Evolutionary conservation across 2,329 filamentous ascomycete species (phyloP).

Genomic region (Monilinia aucupariae): DNA sequence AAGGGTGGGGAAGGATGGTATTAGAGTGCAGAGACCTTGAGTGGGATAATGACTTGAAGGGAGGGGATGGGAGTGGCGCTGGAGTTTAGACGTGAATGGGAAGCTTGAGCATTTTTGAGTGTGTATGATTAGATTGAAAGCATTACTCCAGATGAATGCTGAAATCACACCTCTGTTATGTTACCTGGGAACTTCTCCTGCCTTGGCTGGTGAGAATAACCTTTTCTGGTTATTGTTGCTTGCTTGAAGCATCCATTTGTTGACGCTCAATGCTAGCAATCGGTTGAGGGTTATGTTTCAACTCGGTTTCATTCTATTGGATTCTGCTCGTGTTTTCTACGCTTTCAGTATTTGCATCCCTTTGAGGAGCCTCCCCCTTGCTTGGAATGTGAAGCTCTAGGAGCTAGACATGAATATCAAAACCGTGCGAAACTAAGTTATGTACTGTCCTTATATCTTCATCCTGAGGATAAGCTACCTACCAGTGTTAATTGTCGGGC

Average conservation of each 20-base stretch:
- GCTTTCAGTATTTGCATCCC: background rate
- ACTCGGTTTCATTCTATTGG: background rate
- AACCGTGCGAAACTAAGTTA: background rate
- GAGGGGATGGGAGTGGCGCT: background rate
- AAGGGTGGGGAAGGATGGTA: conserved; percentile 31
- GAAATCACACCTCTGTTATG: background rate
- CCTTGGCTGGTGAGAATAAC: background rate
- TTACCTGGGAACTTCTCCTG: background rate
- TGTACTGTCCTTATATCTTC: background rate
- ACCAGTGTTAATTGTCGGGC: background rate
- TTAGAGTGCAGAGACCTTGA: conserved; percentile 32
- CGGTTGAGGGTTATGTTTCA: background rate
- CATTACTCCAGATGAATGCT: conserved; percentile 3
- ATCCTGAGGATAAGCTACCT: background rate
- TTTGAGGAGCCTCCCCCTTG: no score
- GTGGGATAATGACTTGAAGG: conserved; percentile 20
- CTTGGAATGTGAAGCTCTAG: background rate
- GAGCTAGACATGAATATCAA: background rate
- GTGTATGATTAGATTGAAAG: conserved; percentile 29
- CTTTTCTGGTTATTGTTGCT: background rate
- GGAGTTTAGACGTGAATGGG: conserved; percentile 10
- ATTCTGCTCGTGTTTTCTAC: background rate
- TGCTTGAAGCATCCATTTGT: background rate
- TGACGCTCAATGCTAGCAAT: background rate
- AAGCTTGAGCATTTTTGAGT: conserved; percentile 11